Conservation (phyloP, 129 eudicot genomes). For the carrot (Daucus carota) region DNA sequence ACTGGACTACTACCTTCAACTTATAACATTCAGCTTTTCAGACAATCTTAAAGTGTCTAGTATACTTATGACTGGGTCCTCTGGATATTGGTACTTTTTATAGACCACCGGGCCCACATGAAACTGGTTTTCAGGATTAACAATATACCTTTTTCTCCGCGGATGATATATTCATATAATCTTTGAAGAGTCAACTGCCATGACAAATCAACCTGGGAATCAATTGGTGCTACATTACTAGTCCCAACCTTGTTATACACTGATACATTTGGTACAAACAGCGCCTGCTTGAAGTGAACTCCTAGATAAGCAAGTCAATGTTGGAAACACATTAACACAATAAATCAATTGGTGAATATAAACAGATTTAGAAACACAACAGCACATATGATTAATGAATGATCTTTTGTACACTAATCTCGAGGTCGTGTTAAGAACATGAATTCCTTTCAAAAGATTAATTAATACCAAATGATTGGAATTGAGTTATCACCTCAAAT, state of each 20-base stretch:
- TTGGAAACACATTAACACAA: not conserved
- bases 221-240: constrained; percentile 36
- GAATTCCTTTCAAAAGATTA: not conserved
- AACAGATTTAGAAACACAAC: not conserved
- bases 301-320: constrained; percentile 35
- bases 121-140: not conserved
- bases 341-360: not conserved
- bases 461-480: not conserved
- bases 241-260: constrained; percentile 74
- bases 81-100: not conserved
- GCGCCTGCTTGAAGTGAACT: constrained; percentile 66
- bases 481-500: not conserved
- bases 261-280: constrained; percentile 90
- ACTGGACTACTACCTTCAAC: not conserved
- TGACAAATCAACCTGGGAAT: constrained; percentile 59
- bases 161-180: constrained; percentile 54
- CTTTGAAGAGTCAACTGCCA: constrained; percentile 82
- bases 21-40: not conserved
- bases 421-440: not conserved
- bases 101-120: not conserved
- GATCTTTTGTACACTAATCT: not conserved
- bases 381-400: not conserved
- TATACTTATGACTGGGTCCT: not conserved
- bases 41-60: not conserved
- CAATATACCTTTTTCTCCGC: constrained; percentile 38